Conservation (phyloP, 768 basidiomycete species). For the Hortiboletus flavorubellus region DNA sequence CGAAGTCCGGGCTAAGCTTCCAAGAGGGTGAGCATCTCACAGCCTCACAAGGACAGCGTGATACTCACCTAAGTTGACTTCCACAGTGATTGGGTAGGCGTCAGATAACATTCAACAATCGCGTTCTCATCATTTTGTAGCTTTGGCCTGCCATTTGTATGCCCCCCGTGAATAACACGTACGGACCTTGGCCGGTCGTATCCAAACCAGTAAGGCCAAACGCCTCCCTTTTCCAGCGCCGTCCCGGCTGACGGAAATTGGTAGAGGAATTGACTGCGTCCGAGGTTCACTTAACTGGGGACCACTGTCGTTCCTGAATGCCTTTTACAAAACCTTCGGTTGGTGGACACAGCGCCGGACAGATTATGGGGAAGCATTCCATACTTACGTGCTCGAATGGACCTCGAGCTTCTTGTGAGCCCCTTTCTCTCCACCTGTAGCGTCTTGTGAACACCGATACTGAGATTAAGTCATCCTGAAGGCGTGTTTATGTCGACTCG, state of each 20-base stretch:
- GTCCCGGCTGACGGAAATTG: neutral
- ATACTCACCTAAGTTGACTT: slow-evolving; percentile 13
- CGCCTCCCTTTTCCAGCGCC: neutral
- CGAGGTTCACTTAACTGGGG: slow-evolving; percentile 78
- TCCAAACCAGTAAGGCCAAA: slow-evolving; percentile 47
- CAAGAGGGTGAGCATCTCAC: slow-evolving; percentile 54
- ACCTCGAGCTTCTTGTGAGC: slow-evolving; percentile 71
- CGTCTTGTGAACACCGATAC: neutral
- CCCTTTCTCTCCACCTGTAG: neutral
- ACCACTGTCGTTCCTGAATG: slow-evolving; percentile 55
- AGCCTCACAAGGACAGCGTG: neutral
- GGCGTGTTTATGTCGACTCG: slow-evolving; percentile 81
- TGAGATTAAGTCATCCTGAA: slow-evolving; percentile 31
- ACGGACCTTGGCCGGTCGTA: slow-evolving; percentile 66
- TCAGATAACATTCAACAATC: neutral
- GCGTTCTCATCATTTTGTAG: slow-evolving; percentile 15
- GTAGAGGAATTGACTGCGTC: slow-evolving; percentile 62
- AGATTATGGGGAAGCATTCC: slow-evolving; percentile 69
- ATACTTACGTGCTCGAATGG: slow-evolving; percentile 86
- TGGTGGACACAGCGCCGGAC: slow-evolving; percentile 68
- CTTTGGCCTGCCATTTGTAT: slow-evolving; percentile 81
- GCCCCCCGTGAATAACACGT: slow-evolving; percentile 64
- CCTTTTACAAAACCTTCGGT: slow-evolving; percentile 70
- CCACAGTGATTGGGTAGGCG: slow-evolving; percentile 55
- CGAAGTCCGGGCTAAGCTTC: slow-evolving; percentile 80